A percentile compares a stretch with the other conserved stretches of the same genome.
Evolutionary conservation across 495 filamentous ascomycete species (phyloP).

Genomic region (Penicillium canariense): DNA sequence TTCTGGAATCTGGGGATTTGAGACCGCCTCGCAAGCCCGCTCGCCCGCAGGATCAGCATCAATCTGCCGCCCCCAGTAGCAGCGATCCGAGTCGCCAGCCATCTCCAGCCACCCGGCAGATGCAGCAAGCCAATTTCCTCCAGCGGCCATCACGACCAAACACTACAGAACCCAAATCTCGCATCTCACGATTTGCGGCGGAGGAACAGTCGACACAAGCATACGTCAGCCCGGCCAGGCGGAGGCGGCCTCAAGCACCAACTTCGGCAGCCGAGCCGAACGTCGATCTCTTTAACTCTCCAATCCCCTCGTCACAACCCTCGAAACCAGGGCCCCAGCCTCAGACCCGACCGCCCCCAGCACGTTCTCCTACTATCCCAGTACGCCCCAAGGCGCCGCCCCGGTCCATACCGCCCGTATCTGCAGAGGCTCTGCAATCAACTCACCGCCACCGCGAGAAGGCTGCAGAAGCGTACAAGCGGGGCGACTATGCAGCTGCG

Average conservation of each 20-base stretch:
- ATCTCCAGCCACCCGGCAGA: slow-evolving; percentile 34
- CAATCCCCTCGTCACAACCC: slow-evolving; percentile 32
- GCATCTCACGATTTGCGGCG: slow-evolving; percentile 65
- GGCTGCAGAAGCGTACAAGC: slow-evolving; percentile 86
- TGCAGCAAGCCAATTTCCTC: slow-evolving; percentile 37
- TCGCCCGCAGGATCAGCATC: slow-evolving; percentile 29
- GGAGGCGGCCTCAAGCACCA: slow-evolving; percentile 61
- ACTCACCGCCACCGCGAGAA: slow-evolving; percentile 74
- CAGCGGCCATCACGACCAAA: slow-evolving; percentile 42
- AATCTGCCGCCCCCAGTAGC: slow-evolving; percentile 19
- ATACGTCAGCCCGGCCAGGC: slow-evolving; percentile 85
- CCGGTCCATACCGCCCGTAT: slow-evolving; percentile 66
- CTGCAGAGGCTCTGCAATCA: slow-evolving; percentile 62
- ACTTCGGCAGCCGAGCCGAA: slow-evolving; percentile 44
- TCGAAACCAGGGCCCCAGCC: slow-evolving; percentile 32
- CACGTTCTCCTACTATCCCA: slow-evolving; percentile 34
- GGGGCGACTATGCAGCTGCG: slow-evolving; percentile 85
- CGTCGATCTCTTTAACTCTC: slow-evolving; percentile 57
- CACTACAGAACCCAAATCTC: slow-evolving; percentile 52
- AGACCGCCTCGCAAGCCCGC: slow-evolving; percentile 36
- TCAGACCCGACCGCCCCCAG: slow-evolving; percentile 21
- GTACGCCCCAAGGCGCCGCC: slow-evolving; percentile 51
- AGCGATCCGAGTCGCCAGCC: slow-evolving; percentile 43
- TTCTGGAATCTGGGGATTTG: slow-evolving; percentile 69
- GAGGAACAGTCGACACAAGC: slow-evolving; percentile 82